Base-by-base conservation (phyloP, 208 protist species). In the Trypanosoma avium region DNA sequence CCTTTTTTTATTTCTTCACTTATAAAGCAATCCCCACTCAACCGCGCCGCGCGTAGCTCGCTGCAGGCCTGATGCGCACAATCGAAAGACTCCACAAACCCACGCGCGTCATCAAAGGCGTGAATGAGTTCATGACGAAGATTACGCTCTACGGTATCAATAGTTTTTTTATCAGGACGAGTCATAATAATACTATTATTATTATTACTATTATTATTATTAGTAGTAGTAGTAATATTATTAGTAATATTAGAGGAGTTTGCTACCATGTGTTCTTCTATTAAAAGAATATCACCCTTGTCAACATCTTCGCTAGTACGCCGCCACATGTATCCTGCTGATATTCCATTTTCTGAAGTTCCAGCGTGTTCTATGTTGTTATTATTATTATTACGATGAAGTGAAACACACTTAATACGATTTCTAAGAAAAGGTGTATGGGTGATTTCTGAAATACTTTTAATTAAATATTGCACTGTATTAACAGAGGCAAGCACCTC, bases 111-210 rank as follows among this genome's bases (percentile, higher is more conserved):
- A 70, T 98, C 96, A 69, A 91, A 98, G 30, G 93, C 93, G 67
- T 98, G 96, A 15, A 98, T 86, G 9, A 98, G 88, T 77, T 98
- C 94, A 66, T 98, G 96, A 8, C 88, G 77, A n/a, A 97, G 61
- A 75, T 82, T 89, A 17, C 86, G 81, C 70, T 95, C 89, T 10
- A 87, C 74, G 19, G 57, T 49, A 3, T 38, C 33, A 17, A 43
- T 26, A 10, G 54, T 75, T 9, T 52, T 70, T 12, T 42, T 42
- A 24, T 46, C 61, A 13, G 52, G 48, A 3, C 36, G 43, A 30
- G 33, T 9, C 22, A 7, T 10, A 21, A 15, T 40, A 21, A 13
- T 27, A 15, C 8, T 12, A 9, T 56, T 52, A 19, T 40, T 22
- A 12, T 12, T 17, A 12, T 32, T 33, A 17, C 48, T 35, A 10